Conservation (phyloP, 164 flowering plant species). For the Amborella trichopoda region DNA sequence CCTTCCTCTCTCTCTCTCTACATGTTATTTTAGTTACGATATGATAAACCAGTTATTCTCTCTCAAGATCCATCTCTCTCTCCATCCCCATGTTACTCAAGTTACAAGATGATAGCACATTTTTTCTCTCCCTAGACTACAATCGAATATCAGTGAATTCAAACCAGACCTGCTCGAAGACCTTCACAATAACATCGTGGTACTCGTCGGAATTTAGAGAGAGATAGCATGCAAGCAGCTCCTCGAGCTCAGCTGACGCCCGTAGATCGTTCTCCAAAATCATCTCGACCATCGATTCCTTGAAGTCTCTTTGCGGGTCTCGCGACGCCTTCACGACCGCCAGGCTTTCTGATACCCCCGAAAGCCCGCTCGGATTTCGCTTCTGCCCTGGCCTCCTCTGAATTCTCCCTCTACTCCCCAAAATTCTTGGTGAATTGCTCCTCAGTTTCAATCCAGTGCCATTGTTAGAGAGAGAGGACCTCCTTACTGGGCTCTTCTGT, state of each 20-base stretch:
- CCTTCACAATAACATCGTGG: conserved; percentile 69
- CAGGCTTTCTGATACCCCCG: conserved; percentile 44
- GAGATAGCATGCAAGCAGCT: conserved; percentile 81
- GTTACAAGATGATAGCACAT: no score
- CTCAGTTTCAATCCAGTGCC: conserved; percentile 33
- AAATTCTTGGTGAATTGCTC: conserved; percentile 36
- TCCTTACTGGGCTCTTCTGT: conserved; percentile 14
- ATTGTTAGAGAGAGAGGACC: not conserved
- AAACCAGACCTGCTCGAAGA: conserved; percentile 79
- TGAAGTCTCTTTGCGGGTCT: conserved; percentile 68
- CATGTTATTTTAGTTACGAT: no score
- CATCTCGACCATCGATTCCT: conserved; percentile 92
- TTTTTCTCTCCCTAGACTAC: no score
- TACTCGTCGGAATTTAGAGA: conserved; percentile 61
- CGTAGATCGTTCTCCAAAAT: conserved; percentile 57
- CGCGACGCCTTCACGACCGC: conserved; percentile 63
- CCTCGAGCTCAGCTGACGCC: conserved; percentile 65
- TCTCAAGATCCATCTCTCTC: no score
- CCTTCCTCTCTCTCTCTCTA: no score
- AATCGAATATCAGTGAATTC: conserved; percentile 24
- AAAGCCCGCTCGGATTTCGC: conserved; percentile 11
- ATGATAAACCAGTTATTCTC: no score
- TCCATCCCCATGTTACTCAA: no score
- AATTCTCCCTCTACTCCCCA: conserved; percentile 16
- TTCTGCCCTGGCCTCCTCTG: conserved; percentile 14